Evolutionary conservation across 179 eudicot species (phyloP), one percentile per base, ranked within the genome.

Genomic region (Patellifolia procumbens): DNA sequence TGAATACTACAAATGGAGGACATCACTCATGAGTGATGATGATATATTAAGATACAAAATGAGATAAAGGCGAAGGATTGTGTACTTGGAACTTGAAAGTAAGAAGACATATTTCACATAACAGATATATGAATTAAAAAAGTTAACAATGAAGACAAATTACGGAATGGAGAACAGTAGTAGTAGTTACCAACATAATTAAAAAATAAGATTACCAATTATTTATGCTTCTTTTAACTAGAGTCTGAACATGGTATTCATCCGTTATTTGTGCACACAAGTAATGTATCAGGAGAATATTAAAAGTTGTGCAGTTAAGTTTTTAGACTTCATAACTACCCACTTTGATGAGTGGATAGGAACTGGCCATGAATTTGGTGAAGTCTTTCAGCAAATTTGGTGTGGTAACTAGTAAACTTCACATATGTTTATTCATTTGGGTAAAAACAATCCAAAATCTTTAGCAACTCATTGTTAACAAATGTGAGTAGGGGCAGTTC

Each of bases 1-100:
- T 28, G 74, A 79, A 79, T 61, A 56, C 65, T 2, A 79, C 81
- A 67, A 61, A 46, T 67, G 26, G 72, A 45, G 34, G 51, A 26
- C 68, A 32, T 56, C 43, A 79, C 39, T 79, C 37, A 79, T 48
- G 24, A 49, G 17, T 48, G 39, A 9, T 65, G 3, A 60, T 29
- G 8, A 31, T 31, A 31, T 37, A 39, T 72, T 28, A n/a, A 19
- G 20, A 45, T 49, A 19, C 58, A 32, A 70, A 59, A 17, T 45
- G 52, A n/a, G 53, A 78, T 64, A 35, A 78, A 13, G 31, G 16
- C 48, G 32, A 64, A 26, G 45, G 12, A 29, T 16, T 72, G 3
- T 7, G 39, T 32, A 3, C 43, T 62, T 43, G 32, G 48, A 74
- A 39, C 58, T 60, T 60, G 13, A 53, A 56, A 22, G 48, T 34